Base-by-base conservation (phyloP, 352 stramenopile species). In the Pythium pyrilobum region DNA sequence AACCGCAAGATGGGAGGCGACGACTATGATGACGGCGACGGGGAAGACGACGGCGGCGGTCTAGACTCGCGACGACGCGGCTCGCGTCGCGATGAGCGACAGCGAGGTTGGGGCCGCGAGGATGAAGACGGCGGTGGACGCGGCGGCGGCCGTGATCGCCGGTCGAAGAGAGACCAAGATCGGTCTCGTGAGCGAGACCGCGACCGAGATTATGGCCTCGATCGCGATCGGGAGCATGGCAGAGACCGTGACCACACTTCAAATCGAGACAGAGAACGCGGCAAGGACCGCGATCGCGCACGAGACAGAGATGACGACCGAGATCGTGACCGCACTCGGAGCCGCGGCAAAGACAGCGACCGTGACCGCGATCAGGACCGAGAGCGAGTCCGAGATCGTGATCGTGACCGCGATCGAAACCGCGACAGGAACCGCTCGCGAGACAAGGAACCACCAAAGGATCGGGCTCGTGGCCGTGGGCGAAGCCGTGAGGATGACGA, bases 181-280 rank as follows among this genome's bases (percentile, higher is more conserved):
- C 29, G 34, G 12, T 15, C 41, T 40, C 28, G 27, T 18, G 41
- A 52, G 25, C 57, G 45, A 27, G 16, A 39, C n/a, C 21, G 20
- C 21, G 67, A 70, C 18, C 62, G 61, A 16, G 67, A 64, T 24
- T 32, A 46, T 11, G 60, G 65, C n/a, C 43, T 32, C 33, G 41
- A 50, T 9, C n/a, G 11, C n/a, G 31, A 42, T n/a, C n/a, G n/a
- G n/a, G n/a, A n/a, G n/a, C n/a, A n/a, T n/a, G n/a, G n/a, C n/a
- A n/a, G n/a, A 16, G 37, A 43, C 37, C 11, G 37, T 21, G 37
- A 21, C 10, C 10, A 18, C 18, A 18, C 31, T 23, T 18, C 21
- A 13, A 16, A 46, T 29, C 21, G 18, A 20, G 21, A 29, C 10
- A 20, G 40, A 20, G 40, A 27, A 8, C 20, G 20, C 15, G 32